Evolutionary conservation across 2,329 filamentous ascomycete genomes (phyloP).

Genomic region (Penicillium brevicompactum): DNA sequence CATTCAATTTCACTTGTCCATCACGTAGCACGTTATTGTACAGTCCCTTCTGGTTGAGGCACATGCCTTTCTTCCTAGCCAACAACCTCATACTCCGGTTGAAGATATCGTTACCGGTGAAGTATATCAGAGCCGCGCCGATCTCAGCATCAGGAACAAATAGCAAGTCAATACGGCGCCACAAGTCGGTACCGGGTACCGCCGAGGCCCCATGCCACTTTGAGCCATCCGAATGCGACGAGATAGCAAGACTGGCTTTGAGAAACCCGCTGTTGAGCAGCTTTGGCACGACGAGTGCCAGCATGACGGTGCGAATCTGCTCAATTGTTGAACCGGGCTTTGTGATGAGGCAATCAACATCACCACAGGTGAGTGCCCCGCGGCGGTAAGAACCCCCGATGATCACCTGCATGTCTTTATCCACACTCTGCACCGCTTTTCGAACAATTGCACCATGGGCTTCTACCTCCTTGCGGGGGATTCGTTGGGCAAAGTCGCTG

Average conservation of each 20-base stretch:
- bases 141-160: conserved; percentile 78
- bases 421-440: conserved; percentile 59
- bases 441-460: conserved; percentile 68
- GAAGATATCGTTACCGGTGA: conserved; percentile 94
- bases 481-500: conserved; percentile 74
- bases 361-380: conserved; percentile 71
- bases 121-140: conserved; percentile 88
- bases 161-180: conserved; percentile 83
- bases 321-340: conserved; percentile 60
- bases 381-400: conserved; percentile 84
- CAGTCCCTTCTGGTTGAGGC: conserved; percentile 80
- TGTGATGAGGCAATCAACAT: conserved; percentile 85
- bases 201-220: conserved; percentile 90
- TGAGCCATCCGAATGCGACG: conserved; percentile 59
- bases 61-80: conserved; percentile 78
- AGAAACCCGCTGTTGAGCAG: conserved; percentile 68
- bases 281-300: conserved; percentile 63
- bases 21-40: conserved; percentile 71
- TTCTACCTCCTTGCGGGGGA: conserved; percentile 75
- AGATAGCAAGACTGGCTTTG: conserved; percentile 66
- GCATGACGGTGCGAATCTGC: conserved; percentile 63
- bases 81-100: conserved; percentile 82
- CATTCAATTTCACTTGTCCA: conserved; percentile 60
- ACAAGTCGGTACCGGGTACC: conserved; percentile 62
- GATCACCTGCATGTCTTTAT: conserved; percentile 67